phyloP scores from a whole-genome alignment of 1,284 basidiomycete genomes.

The Cryptococcus wingfieldii region DNA sequence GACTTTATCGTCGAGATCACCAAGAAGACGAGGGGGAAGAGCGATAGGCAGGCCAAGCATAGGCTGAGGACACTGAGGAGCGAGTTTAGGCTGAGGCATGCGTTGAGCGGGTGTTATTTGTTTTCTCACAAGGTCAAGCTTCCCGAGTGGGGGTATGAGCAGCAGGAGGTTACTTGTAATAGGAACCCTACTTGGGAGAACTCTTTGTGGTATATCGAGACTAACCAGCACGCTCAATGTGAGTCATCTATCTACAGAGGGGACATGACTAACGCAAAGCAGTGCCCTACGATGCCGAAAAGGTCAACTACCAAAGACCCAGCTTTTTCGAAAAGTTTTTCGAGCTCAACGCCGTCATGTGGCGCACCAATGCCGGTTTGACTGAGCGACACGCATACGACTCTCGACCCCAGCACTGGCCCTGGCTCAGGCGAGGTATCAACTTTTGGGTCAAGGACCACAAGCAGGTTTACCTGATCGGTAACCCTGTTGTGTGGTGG shows the following conservation, averaged over 20 bases:
- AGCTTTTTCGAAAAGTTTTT: constrained; percentile 85
- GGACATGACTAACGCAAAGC: constrained; percentile 9
- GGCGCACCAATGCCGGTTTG: constrained; percentile 92
- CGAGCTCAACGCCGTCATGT: constrained; percentile 94
- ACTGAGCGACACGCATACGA: constrained; percentile 94
- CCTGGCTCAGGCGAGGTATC: constrained; percentile 82
- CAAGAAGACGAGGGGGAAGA: constrained; percentile 47
- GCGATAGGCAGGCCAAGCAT: constrained; percentile 65
- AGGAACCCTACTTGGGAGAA: constrained; percentile 89
- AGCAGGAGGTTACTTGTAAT: constrained; percentile 96
- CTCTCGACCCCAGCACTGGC: constrained; percentile 87
- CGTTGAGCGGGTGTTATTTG: constrained; percentile 86
- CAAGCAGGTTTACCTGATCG: constrained; percentile 88
- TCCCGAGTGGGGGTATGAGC: constrained; percentile 95
- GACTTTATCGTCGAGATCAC: constrained; percentile 93
- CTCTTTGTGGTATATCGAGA: constrained; percentile 94
- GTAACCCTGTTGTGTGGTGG: constrained; percentile 93
- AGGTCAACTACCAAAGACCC: constrained; percentile 82
- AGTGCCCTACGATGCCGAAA: constrained; percentile 69
- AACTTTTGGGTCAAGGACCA: constrained; percentile 99
- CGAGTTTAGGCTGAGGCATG: constrained; percentile 78
- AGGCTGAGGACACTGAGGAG: constrained; percentile 76
- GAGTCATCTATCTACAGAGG: constrained; percentile 46
- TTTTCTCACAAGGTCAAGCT: constrained; percentile 98
- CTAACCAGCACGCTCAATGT: constrained; percentile 71